Base-by-base conservation (phyloP, 2,329 filamentous ascomycete species). In the Penicillium sp. region DNA sequence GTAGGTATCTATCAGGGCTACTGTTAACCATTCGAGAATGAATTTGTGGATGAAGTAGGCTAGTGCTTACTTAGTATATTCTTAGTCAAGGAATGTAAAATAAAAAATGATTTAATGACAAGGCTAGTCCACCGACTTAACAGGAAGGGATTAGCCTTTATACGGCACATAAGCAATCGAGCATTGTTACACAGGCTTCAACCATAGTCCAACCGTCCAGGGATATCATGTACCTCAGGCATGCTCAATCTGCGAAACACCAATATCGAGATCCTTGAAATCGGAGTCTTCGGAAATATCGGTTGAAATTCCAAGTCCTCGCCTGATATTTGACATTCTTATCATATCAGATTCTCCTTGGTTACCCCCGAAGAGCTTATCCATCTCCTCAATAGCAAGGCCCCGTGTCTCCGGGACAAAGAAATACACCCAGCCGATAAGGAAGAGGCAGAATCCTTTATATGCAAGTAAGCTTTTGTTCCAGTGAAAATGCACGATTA, bases 331-430 rank as follows among this genome's bases (percentile, higher is more conserved):
- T 27, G n/a, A 2, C 46, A 56, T 56, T 29, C 47, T 39, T 6
- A 4, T 3, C 31, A 56, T 23, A 33, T 56, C 48, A 3, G 31
- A 37, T 21, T 56, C 47, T 14, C 54, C 54, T n/a, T 56, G 54
- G n/a, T 42, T 56, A 14, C 54, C 48, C n/a, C 49, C 53, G 50
- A 70, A 71, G 55, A 70, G 47, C 46, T 66, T 55, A 44, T 71
- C 68, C 54, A 72, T 68, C 37, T 72, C 67, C 51, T 71, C 67
- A n/a, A 72, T 58, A 4, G 60, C 59, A 39, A 69, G 67, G 33
- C 64, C 65, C 35, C 62, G 63, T 2, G 68, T 71, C 49, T 71
- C 68, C 1, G 68, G 68, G 25, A 60, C 51, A 25, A 55, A 37
- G 44, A 62, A 56, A 4, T 26, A 35, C 2, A 54, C 53, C 48